Percentiles rank a stretch among this genome's conserved stretches.
Conservation (phyloP, 2,329 filamentous ascomycete species). For the Byssochlamys sp. region DNA sequence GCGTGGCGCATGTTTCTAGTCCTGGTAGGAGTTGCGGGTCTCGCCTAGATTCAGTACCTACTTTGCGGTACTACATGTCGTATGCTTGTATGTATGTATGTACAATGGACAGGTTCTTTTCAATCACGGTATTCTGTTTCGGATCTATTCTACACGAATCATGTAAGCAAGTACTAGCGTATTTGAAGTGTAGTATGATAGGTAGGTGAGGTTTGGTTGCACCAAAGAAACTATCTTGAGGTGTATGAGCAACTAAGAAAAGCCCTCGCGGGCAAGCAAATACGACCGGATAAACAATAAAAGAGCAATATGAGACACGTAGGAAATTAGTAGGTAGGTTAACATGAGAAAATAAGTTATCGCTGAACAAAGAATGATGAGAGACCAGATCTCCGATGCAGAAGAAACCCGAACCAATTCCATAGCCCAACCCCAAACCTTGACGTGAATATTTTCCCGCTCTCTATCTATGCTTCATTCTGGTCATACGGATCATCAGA, state of each 20-base stretch:
- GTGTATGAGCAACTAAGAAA: neutral
- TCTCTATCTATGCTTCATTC: slow-evolving; percentile 18
- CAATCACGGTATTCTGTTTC: too few species aligned
- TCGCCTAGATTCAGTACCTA: too few species aligned
- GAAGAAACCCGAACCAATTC: slow-evolving; percentile 9
- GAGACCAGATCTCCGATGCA: slow-evolving; percentile 1
- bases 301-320: neutral
- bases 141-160: too few species aligned
- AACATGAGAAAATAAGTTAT: neutral
- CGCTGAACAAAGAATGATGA: neutral
- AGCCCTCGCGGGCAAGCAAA: neutral
- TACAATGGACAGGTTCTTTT: too few species aligned
- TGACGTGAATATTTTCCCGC: slow-evolving; percentile 14
- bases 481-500: slow-evolving; percentile 14
- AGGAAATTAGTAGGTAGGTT: neutral
- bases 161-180: neutral
- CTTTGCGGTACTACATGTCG: too few species aligned
- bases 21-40: too few species aligned
- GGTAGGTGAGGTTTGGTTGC: neutral
- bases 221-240: too few species aligned
- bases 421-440: slow-evolving; percentile 11
- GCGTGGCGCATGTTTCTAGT: too few species aligned
- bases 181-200: neutral
- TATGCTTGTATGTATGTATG: too few species aligned
- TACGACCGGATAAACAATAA: neutral